Evolutionary conservation across 1,284 basidiomycete genomes (phyloP), one percentile per base, ranked within the genome.

Genomic region (Austroboletus novae-zelandiae): DNA sequence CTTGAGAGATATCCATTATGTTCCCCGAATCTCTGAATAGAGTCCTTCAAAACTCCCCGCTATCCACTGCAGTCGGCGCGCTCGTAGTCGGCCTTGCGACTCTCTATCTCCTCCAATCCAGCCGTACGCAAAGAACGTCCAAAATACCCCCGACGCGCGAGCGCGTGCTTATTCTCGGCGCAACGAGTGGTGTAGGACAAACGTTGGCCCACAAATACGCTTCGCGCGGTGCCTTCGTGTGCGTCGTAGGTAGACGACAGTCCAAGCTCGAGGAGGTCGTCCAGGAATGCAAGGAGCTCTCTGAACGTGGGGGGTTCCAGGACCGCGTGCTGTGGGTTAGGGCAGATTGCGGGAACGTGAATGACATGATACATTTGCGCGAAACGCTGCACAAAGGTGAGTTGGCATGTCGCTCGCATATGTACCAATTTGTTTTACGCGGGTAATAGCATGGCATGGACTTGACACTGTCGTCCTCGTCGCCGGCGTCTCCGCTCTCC

Each of bases 401-500:
- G 46, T 44, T 39, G 17, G 18, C 40, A 23, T 9, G 13, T 42
- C 20, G 20, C 3, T 11, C 2, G 23, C 31, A 2, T 18, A 10
- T 15, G 14, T 11, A 15, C 5, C 5, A 1, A 35, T 10, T 1
- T 39, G 11, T 43, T n/a, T 54, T 18, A 59, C 25, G 4, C 25
- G 1, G 50, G 30, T 39, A n/a, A 23, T 15, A 94, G 92, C 75
- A 52, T 92, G 91, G 88, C 73, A 71, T 5, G 90, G 92, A 13
- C 58, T 96, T 4, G 94, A 97, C 65, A 97, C 94, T 0, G 65
- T 96, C 5, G 74, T 94, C 41, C 82, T 97, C 48, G 80, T 84
- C 47, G 93, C 94, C 8, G 94, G 94, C 6, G 89, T 94, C 0
- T 92, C 91, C 1, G 86, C 92, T 3, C 76, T 94, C 2, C 81